phyloP scores from a whole-genome alignment of 176 grass and related monocot genomes.

The Poa pratensis region DNA sequence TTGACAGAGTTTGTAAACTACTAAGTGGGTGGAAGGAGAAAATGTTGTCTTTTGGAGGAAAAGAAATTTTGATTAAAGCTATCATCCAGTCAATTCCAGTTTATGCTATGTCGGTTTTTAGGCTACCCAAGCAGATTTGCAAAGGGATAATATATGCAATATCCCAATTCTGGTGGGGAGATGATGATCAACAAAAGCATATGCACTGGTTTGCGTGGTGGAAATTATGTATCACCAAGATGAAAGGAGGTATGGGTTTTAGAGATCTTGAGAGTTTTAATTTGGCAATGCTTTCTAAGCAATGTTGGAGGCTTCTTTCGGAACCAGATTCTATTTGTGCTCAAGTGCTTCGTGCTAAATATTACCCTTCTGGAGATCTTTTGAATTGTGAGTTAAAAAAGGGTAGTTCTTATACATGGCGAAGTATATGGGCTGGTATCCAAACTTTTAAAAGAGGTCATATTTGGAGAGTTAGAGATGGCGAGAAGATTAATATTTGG shows the following conservation, averaged over 20 bases:
- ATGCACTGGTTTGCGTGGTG: not conserved
- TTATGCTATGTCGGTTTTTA: not conserved
- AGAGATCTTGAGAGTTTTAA: not conserved
- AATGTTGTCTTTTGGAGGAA: not conserved
- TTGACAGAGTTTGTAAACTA: too few relatives aligned
- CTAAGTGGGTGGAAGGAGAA: not conserved
- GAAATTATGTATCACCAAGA: not conserved
- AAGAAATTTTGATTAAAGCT: not conserved
- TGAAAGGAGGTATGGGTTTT: not conserved
- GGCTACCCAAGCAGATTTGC: not conserved
- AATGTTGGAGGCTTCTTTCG: not conserved
- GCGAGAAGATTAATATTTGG: too few relatives aligned
- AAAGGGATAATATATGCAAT: not conserved
- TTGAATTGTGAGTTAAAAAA: not conserved
- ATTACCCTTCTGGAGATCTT: not conserved
- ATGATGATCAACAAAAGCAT: not conserved
- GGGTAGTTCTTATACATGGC: not conserved
- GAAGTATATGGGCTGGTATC: not conserved
- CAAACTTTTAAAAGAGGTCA: not conserved
- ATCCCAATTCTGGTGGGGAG: not conserved
- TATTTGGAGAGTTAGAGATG: too few relatives aligned
- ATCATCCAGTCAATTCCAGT: not conserved
- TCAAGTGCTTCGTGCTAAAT: not conserved
- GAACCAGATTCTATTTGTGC: not conserved
- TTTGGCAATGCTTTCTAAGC: not conserved